Base-by-base conservation (phyloP, 2,329 filamentous ascomycete genomes). In the Nemania bipapillata region DNA sequence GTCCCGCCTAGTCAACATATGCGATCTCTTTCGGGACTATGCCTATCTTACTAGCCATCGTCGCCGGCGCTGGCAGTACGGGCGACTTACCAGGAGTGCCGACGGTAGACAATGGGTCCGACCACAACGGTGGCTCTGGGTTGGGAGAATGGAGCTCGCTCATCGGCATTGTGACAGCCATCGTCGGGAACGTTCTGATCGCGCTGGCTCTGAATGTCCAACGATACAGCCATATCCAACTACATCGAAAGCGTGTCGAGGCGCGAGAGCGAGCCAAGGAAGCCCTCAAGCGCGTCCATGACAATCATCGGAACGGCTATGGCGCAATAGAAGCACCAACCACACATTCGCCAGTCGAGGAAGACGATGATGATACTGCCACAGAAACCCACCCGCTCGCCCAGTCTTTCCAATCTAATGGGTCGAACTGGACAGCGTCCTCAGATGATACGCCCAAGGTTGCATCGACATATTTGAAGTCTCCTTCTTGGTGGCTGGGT, bases 131-230 rank as follows among this genome's bases (percentile, higher is more conserved):
- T 54, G 64, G 62, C 49, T 83, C 86, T 61, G 83, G 85, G 8
- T 79, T 90, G 26, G 85, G 87, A 72, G 84, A 90, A 79, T 98
- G 95, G 94, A 97, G 94, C 54, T 96, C 94, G 28, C 84, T 98
- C 62, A 98, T 99, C 77, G 96, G 96, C 74, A 97, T 99, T 76
- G 82, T 95, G 62, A 97, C 94, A 2, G 94, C 96, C 58, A 96
- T 99, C 76, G 87, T 91, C 59, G 96, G 96, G 64, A 99, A 99
- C 77, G 84, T 97, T 37, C 86, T 99, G 61, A 98, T 99, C 73
- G 97, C 95, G 0, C 90, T 99, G 71, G 96, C 96, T 12, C 88
- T 99, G 69, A 99, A 99, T 78, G 95, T 96, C 57, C 96, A 99
- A 81, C 90, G 96, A 72, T 98, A 98, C 79, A 95, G 96, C 37